These are phyloP conservation scores for Allantophomopsis lycopodina DNA, from an alignment of 2,329 filamentous ascomycete genomes.

Conservation along the genomic window DNA sequence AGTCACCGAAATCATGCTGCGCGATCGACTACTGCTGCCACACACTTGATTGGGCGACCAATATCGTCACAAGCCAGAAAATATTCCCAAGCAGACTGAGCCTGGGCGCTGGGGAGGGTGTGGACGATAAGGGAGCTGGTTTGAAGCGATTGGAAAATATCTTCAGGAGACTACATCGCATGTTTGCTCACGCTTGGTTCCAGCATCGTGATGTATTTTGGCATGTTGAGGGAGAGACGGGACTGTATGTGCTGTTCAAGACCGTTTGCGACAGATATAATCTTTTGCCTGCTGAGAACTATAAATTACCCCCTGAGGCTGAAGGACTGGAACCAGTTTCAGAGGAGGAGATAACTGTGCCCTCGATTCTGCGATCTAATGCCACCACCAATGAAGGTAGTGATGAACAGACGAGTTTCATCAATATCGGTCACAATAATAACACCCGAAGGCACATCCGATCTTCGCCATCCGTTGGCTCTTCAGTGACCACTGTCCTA, in stretches of 20 bases:
- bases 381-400: constrained; percentile 14
- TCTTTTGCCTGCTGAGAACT: constrained; percentile 83
- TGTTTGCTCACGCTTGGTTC: constrained; percentile 98
- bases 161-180: constrained; percentile 84
- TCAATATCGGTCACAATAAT: constrained; percentile 48
- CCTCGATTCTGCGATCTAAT: constrained; percentile 21
- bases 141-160: constrained; percentile 86
- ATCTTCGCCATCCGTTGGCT: constrained; percentile 68
- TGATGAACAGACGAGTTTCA: constrained; percentile 32
- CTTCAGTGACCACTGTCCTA: constrained; percentile 66
- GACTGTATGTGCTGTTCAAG: constrained; percentile 93
- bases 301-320: constrained; percentile 86
- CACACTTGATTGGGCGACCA: constrained; percentile 94
- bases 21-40: constrained; percentile 99
- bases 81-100: constrained; percentile 71
- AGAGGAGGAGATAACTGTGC: constrained; percentile 24
- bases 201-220: constrained; percentile 93
- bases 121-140: constrained; percentile 47
- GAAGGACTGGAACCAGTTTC: constrained; percentile 58
- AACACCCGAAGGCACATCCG: constrained; percentile 64
- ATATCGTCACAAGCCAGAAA: constrained; percentile 86
- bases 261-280: constrained; percentile 88
- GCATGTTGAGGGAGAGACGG: constrained; percentile 82
- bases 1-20: constrained; percentile 91
- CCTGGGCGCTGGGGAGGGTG: constrained; percentile 23